phyloP scores from a whole-genome alignment of 768 basidiomycete species.

The Tulasnella sp. region DNA sequence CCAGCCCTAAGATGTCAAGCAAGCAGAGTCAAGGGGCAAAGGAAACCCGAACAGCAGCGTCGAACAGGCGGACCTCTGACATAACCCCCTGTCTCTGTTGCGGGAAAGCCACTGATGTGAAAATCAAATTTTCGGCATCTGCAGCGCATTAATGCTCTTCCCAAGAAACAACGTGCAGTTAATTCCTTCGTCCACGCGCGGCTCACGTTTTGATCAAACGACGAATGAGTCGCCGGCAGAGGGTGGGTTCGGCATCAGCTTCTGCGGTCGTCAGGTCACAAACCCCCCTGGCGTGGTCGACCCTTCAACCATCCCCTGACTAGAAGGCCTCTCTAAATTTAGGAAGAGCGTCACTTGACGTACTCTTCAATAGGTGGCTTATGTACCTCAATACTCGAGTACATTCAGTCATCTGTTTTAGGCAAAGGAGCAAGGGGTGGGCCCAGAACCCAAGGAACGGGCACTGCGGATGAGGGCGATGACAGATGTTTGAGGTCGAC shows the following conservation, averaged over 20 bases:
- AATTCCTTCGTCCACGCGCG: background rate
- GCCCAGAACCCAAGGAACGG: background rate
- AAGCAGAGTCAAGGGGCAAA: background rate
- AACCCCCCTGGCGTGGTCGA: background rate
- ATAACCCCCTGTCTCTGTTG: background rate
- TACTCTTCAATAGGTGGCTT: background rate
- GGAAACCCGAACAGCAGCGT: background rate
- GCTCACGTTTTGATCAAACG: slow-evolving; percentile 2
- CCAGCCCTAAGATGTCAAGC: no score
- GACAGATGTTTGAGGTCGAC: background rate
- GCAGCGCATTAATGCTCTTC: no score
- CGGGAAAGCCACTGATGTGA: background rate
- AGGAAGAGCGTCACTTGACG: background rate
- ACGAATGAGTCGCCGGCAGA: background rate
- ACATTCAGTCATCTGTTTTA: background rate
- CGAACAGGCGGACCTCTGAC: background rate
- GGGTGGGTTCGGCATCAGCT: background rate
- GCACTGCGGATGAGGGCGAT: background rate
- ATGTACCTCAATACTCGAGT: background rate
- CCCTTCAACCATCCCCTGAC: background rate
- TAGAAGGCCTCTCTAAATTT: background rate
- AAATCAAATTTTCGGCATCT: background rate
- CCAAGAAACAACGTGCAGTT: background rate
- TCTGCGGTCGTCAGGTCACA: background rate
- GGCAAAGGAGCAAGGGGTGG: background rate